Percentiles rank a stretch among this genome's conserved stretches.
Evolutionary conservation across 108 stramenopile genomes (phyloP).

Genomic region (Discostella pseudostelligera): DNA sequence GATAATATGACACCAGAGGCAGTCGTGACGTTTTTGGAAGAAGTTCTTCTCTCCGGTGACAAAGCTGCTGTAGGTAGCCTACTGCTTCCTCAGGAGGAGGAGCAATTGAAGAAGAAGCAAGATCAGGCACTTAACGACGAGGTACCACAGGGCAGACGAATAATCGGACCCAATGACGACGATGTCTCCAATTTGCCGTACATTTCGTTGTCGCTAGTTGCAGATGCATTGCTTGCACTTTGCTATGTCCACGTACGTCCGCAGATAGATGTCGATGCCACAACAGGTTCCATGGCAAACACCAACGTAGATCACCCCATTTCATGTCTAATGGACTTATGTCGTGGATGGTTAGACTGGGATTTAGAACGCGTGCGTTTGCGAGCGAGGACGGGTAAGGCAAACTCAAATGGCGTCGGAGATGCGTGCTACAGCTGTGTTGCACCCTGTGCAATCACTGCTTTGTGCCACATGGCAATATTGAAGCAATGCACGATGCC

Average conservation of each 20-base stretch:
- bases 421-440: slow-evolving; percentile 58
- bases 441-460: slow-evolving; percentile 77
- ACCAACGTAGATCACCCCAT: slow-evolving; percentile 72
- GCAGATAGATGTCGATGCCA: slow-evolving; percentile 65
- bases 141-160: slow-evolving; percentile 24
- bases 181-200: slow-evolving; percentile 54
- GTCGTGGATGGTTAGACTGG: slow-evolving; percentile 82
- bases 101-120: slow-evolving; percentile 48
- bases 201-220: slow-evolving; percentile 65
- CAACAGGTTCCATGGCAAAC: slow-evolving; percentile 61
- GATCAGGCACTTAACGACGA: slow-evolving; percentile 42
- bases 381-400: slow-evolving; percentile 39
- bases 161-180: slow-evolving; percentile 51
- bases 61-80: slow-evolving; percentile 63
- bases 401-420: slow-evolving; percentile 55
- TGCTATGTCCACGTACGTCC: slow-evolving; percentile 76
- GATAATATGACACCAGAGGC: slow-evolving; percentile 77
- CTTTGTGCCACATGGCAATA: slow-evolving; percentile 73
- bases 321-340: slow-evolving; percentile 56
- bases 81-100: slow-evolving; percentile 69
- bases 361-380: slow-evolving; percentile 73
- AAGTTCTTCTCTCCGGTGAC: slow-evolving; percentile 69
- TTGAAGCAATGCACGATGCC: slow-evolving; percentile 71
- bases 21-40: slow-evolving; percentile 68
- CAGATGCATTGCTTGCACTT: slow-evolving; percentile 78